These are phyloP conservation scores for Leishmania mexicana DNA, from an alignment of 208 protist species.

Conservation along the genomic window DNA sequence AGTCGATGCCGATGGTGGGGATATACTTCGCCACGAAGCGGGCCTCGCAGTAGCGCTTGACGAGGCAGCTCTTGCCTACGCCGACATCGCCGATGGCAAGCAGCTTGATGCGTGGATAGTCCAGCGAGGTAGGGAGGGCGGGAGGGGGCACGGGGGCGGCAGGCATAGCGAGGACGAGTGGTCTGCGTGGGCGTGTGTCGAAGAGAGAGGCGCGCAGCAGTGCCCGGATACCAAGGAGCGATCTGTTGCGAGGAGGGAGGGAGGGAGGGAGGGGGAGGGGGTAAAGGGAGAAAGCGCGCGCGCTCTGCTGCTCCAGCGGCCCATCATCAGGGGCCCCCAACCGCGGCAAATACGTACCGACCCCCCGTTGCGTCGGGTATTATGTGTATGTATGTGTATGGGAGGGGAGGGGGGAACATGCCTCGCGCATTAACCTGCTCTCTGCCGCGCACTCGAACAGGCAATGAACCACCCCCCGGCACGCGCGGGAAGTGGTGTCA, in stretches of 20 bases:
- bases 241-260: not conserved
- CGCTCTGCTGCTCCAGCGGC: not conserved
- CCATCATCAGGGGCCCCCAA: not conserved
- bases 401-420: too few relatives aligned
- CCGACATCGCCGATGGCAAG: conserved; percentile 87
- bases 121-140: conserved; percentile 24
- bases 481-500: not conserved
- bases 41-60: conserved; percentile 97
- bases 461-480: not conserved
- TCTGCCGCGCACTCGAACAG: conserved; percentile 7
- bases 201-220: not conserved
- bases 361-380: not conserved
- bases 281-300: not conserved
- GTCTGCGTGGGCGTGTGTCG: not conserved
- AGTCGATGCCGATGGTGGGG: conserved; percentile 97
- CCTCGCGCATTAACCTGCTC: not conserved
- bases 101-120: conserved; percentile 88
- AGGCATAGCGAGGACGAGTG: not conserved
- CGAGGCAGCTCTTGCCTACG: conserved; percentile 95
- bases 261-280: not conserved
- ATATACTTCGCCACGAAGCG: conserved; percentile 97
- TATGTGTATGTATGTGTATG: too few relatives aligned
- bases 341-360: not conserved
- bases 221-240: not conserved
- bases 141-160: not conserved